phyloP scores from a whole-genome alignment of 1,284 basidiomycete genomes.

The Acaromyces ingoldii region DNA sequence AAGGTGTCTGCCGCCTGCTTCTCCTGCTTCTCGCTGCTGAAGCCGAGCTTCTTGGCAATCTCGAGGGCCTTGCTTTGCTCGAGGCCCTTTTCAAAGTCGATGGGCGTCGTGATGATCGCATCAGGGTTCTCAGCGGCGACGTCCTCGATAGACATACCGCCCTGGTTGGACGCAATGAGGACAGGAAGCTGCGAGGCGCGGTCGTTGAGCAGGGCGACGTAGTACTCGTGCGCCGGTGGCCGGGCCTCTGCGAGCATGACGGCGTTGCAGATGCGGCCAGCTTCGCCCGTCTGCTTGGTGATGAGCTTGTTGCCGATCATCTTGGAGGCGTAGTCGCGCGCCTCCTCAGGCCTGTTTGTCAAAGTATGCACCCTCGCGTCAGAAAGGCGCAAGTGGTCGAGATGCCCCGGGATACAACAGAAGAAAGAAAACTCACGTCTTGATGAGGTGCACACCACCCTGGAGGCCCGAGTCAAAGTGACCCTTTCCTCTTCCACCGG shows the following conservation, averaged over 20 bases:
- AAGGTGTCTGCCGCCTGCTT: slow-evolving; percentile 87
- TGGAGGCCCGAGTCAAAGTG: slow-evolving; percentile 93
- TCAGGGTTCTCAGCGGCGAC: slow-evolving; percentile 94
- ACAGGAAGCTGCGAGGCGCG: slow-evolving; percentile 83
- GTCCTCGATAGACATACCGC: slow-evolving; percentile 83
- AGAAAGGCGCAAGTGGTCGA: neutral
- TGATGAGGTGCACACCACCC: slow-evolving; percentile 93
- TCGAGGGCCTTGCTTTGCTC: slow-evolving; percentile 67
- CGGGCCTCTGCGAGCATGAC: slow-evolving; percentile 98
- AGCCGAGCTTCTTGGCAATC: slow-evolving; percentile 85
- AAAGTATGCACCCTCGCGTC: neutral
- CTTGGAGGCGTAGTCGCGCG: slow-evolving; percentile 76
- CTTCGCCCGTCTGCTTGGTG: slow-evolving; percentile 96
- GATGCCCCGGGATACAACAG: neutral
- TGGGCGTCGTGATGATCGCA: slow-evolving; percentile 93
- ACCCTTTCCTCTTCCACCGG: slow-evolving; percentile 97
- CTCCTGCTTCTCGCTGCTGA: slow-evolving; percentile 68
- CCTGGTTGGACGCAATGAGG: slow-evolving; percentile 83
- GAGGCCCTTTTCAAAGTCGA: slow-evolving; percentile 81
- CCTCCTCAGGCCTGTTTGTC: slow-evolving; percentile 79
- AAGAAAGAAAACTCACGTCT: slow-evolving; percentile 62
- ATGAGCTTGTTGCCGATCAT: slow-evolving; percentile 96
- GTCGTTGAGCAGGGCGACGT: slow-evolving; percentile 95
- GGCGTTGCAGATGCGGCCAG: slow-evolving; percentile 87
- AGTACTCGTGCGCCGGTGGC: slow-evolving; percentile 93